These are phyloP conservation scores for Rhynchosporium secalis DNA, from an alignment of 2,329 filamentous ascomycete species.

Conservation along the genomic window DNA sequence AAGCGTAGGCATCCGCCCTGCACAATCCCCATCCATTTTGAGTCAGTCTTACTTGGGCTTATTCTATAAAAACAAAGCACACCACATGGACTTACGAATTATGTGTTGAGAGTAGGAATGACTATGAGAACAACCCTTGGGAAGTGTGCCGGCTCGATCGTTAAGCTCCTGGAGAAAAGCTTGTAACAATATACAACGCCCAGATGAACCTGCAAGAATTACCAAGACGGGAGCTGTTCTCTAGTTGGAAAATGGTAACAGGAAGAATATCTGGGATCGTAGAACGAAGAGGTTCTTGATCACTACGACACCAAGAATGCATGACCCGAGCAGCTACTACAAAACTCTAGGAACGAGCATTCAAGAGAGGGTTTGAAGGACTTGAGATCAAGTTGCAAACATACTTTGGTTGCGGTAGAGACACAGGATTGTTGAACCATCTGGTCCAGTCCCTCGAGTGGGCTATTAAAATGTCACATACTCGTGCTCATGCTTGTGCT, in stretches of 20 bases:
- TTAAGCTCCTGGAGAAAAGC: constrained; percentile 18
- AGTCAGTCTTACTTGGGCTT: background rate
- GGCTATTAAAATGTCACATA: background rate
- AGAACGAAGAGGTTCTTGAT: constrained; percentile 11
- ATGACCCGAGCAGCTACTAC: constrained; percentile 11
- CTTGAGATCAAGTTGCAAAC: constrained; percentile 6
- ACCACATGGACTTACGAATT: background rate
- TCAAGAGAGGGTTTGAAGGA: background rate
- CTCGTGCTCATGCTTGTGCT: background rate
- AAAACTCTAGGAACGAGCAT: constrained; percentile 14
- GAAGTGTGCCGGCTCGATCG: background rate
- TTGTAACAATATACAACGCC: constrained; percentile 7
- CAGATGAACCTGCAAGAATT: background rate
- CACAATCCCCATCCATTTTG: background rate
- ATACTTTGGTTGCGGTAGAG: constrained; percentile 10
- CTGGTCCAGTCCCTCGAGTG: constrained; percentile 9
- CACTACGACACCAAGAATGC: constrained; percentile 9
- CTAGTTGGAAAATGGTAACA: background rate
- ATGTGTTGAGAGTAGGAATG: background rate
- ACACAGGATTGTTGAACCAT: constrained; percentile 13
- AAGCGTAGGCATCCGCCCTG: background rate
- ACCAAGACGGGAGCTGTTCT: constrained; percentile 6
- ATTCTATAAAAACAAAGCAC: background rate
- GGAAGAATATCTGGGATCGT: constrained; percentile 6
- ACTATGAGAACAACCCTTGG: background rate